Conservation (phyloP, 306 rosid species). For the Malus fusca region DNA sequence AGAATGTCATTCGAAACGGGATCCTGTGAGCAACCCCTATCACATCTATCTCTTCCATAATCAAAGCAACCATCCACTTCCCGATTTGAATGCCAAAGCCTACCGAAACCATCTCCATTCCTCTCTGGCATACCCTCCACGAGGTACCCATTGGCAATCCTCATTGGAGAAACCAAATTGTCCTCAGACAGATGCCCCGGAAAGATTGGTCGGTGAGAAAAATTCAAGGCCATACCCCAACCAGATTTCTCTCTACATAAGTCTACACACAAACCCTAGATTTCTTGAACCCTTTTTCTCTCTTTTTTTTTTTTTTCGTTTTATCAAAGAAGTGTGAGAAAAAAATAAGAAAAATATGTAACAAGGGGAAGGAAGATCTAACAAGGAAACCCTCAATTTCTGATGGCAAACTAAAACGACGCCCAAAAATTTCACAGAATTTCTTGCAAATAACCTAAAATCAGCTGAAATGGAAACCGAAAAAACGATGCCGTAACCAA, state of each 20-base stretch:
- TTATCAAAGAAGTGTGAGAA: neutral
- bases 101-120: slow-evolving; percentile 47
- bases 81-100: slow-evolving; percentile 36
- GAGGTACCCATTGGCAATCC: slow-evolving; percentile 53
- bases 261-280: slow-evolving; percentile 4
- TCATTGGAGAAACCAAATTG: slow-evolving; percentile 42
- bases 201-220: slow-evolving; percentile 36
- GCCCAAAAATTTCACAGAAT: slow-evolving; percentile 91
- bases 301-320: neutral
- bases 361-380: slow-evolving; percentile 34
- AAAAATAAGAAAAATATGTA: neutral
- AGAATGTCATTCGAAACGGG: slow-evolving; percentile 60
- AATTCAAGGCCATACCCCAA: slow-evolving; percentile 49
- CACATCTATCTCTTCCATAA: slow-evolving; percentile 53
- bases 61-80: slow-evolving; percentile 57
- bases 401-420: slow-evolving; percentile 88
- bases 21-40: slow-evolving; percentile 52
- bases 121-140: slow-evolving; percentile 50
- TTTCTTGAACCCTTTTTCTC: slow-evolving; percentile 2
- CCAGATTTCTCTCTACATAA: slow-evolving; percentile 14
- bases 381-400: slow-evolving; percentile 85
- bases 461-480: slow-evolving; percentile 25
- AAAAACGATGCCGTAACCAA: slow-evolving; percentile 23
- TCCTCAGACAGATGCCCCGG: slow-evolving; percentile 37
- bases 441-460: slow-evolving; percentile 43